phyloP scores from a whole-genome alignment of 192 early-diverging fungal genomes.

The Gaertneriomyces semiglobifer region DNA sequence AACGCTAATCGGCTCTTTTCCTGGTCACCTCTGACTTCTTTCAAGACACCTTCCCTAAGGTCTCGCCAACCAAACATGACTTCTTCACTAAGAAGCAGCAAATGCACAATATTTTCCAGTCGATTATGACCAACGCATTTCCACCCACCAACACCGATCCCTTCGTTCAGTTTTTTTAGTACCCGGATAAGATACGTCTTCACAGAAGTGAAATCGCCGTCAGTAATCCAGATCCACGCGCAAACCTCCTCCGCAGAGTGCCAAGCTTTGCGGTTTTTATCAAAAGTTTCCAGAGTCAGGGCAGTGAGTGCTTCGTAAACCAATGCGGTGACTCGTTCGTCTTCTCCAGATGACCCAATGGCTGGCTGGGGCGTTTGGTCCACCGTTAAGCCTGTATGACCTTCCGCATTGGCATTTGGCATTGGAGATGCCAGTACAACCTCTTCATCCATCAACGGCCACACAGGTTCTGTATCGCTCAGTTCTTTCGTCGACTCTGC shows the following conservation, averaged over 20 bases:
- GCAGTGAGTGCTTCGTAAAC: conserved; percentile 26
- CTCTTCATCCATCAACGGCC: too few relatives aligned
- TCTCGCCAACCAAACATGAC: conserved; percentile 45
- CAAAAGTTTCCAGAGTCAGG: conserved; percentile 37
- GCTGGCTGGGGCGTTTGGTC: neutral
- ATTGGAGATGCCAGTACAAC: too few relatives aligned
- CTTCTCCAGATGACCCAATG: neutral
- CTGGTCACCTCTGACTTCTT: conserved; percentile 16
- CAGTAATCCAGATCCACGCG: conserved; percentile 22
- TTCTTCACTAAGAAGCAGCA: conserved; percentile 37
- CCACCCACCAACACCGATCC: conserved; percentile 24
- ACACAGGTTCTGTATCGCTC: neutral
- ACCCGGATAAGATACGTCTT: conserved; percentile 20
- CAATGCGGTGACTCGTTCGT: conserved; percentile 13
- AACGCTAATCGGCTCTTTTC: conserved; percentile 12
- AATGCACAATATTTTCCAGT: conserved; percentile 38
- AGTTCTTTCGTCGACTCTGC: neutral
- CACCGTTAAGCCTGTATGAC: neutral
- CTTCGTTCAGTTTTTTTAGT: conserved; percentile 22
- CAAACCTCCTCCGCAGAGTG: conserved; percentile 36
- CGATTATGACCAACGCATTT: conserved; percentile 27
- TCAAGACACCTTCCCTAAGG: conserved; percentile 29
- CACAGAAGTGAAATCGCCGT: conserved; percentile 14
- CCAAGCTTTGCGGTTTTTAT: conserved; percentile 38
- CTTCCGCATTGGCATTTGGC: too few relatives aligned